Conservation (phyloP, 352 stramenopile species). For the Pythium utonaiense region DNA sequence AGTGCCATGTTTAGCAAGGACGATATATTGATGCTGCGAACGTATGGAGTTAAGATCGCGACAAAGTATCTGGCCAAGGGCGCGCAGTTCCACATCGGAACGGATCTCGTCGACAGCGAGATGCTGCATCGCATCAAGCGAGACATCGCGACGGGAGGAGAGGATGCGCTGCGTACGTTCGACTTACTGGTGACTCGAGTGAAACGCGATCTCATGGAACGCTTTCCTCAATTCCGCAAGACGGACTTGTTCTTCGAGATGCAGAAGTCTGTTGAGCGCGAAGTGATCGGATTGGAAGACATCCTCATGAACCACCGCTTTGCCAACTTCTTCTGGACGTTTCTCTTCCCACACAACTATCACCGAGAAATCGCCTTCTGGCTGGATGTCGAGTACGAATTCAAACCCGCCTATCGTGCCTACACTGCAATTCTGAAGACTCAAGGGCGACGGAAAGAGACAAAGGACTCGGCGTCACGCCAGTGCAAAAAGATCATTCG, state of each 20-base stretch:
- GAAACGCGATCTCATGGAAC: constrained; percentile 76
- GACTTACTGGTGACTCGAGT: constrained; percentile 72
- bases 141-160: constrained; percentile 67
- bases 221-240: constrained; percentile 76
- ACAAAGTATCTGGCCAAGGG: constrained; percentile 81
- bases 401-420: constrained; percentile 75
- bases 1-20: constrained; percentile 73
- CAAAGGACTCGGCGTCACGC: constrained; percentile 56
- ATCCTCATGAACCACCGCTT: constrained; percentile 88
- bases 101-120: constrained; percentile 50
- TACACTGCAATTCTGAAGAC: constrained; percentile 68
- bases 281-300: constrained; percentile 80
- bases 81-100: constrained; percentile 78
- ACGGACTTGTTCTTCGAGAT: constrained; percentile 81
- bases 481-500: constrained; percentile 67
- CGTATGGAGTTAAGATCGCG: constrained; percentile 84
- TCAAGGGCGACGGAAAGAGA: constrained; percentile 37
- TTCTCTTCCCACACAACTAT: constrained; percentile 86
- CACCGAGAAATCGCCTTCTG: constrained; percentile 82
- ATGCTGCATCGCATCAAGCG: constrained; percentile 72
- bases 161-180: constrained; percentile 80
- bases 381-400: constrained; percentile 86
- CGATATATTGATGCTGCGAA: constrained; percentile 77
- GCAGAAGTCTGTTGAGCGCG: constrained; percentile 69
- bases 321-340: constrained; percentile 88